Evolutionary conservation across 306 rosid genomes (phyloP).

Genomic region (Quercus alba): DNA sequence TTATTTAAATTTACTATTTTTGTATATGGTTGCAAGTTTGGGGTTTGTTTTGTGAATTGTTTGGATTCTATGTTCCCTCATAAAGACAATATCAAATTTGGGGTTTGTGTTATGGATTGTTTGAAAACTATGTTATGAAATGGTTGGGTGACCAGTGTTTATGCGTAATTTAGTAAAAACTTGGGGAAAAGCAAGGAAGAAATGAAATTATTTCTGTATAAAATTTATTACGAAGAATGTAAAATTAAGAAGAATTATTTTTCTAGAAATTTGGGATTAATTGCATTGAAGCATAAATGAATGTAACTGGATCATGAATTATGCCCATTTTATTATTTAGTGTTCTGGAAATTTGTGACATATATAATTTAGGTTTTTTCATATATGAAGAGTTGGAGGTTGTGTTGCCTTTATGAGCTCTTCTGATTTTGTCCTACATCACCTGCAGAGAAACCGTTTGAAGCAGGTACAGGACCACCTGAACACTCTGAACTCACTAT

Average conservation of each 20-base stretch:
- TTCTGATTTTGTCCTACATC: neutral
- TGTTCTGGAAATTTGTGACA: neutral
- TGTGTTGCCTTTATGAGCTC: neutral
- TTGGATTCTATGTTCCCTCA: neutral
- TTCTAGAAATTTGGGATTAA: neutral
- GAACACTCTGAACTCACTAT: constrained; percentile 27
- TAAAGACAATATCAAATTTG: neutral
- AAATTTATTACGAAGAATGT: neutral
- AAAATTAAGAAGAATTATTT: neutral
- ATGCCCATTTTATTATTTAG: neutral
- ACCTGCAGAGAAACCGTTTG: constrained; percentile 46
- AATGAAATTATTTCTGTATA: neutral
- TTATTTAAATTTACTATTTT: constrained; percentile 14
- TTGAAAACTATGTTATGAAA: neutral
- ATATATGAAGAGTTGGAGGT: constrained; percentile 1
- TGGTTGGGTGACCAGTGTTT: neutral
- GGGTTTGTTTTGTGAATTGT: neutral
- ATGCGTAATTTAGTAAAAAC: neutral
- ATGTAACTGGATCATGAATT: neutral
- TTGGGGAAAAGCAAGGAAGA: neutral
- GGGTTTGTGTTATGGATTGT: neutral
- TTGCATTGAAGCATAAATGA: neutral
- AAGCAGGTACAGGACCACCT: constrained; percentile 44
- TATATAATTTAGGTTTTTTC: neutral
- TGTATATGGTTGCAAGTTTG: neutral